These are phyloP conservation scores for Rhizopus arrhizus DNA, from an alignment of 371 early-diverging fungal genomes.

Conservation along the genomic window DNA sequence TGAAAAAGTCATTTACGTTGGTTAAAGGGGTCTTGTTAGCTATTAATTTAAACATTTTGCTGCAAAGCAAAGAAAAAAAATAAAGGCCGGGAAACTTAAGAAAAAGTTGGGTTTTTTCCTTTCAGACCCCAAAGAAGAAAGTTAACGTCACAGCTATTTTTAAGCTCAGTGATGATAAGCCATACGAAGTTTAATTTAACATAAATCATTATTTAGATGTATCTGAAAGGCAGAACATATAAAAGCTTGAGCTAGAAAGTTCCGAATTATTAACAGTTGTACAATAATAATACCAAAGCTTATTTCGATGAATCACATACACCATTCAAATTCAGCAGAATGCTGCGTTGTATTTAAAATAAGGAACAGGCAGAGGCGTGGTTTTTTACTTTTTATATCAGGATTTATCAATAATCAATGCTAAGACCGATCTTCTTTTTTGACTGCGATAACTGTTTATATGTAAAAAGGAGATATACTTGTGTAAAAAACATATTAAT, in stretches of 20 bases:
- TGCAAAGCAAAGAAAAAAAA: slow-evolving; percentile 19
- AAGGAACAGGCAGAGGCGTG: slow-evolving; percentile 1
- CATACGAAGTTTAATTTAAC: too few species aligned
- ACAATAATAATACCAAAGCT: too few species aligned
- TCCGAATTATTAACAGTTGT: too few species aligned
- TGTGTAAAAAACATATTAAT: neutral
- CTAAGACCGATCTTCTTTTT: slow-evolving; percentile 72
- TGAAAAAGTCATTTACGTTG: slow-evolving; percentile 41
- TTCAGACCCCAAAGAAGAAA: neutral
- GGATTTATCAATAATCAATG: slow-evolving; percentile 1
- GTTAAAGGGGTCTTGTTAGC: slow-evolving; percentile 62
- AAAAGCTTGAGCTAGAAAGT: too few species aligned
- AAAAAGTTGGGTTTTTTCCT: slow-evolving; percentile 1
- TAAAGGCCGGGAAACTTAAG: slow-evolving; percentile 7
- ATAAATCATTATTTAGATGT: too few species aligned
- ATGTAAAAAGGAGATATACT: slow-evolving; percentile 35
- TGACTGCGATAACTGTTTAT: slow-evolving; percentile 85
- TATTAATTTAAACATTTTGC: slow-evolving; percentile 60
- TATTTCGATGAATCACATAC: too few species aligned
- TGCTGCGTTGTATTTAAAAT: slow-evolving; percentile 5
- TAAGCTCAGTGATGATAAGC: neutral
- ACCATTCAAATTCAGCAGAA: too few species aligned
- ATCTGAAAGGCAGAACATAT: too few species aligned
- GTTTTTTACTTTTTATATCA: neutral
- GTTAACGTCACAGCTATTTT: slow-evolving; percentile 3